phyloP scores from a whole-genome alignment of 2,329 filamentous ascomycete genomes.

The Achaetomium macrosporum region DNA sequence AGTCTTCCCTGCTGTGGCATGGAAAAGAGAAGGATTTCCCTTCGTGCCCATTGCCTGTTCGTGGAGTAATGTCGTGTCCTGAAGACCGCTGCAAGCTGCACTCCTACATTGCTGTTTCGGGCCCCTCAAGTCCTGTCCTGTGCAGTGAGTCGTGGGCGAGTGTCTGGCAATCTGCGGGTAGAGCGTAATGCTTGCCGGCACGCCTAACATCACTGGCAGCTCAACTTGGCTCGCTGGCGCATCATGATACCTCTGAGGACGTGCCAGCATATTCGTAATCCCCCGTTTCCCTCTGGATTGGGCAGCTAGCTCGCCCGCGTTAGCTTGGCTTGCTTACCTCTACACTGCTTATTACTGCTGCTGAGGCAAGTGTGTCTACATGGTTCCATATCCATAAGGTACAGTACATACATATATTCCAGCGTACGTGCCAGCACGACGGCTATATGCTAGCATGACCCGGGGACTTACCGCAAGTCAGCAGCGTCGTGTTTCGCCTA shows the following conservation, averaged over 20 bases:
- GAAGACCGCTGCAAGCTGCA: neutral
- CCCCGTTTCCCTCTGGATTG: neutral
- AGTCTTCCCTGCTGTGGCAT: neutral
- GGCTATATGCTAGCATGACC: neutral
- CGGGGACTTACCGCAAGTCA: neutral
- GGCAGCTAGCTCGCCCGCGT: neutral
- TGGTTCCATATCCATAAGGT: slow-evolving; percentile 1
- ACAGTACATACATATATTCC: neutral
- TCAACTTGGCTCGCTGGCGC: neutral
- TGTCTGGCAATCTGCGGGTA: too few relatives aligned
- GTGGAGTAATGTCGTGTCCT: neutral
- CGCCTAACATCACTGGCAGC: too few relatives aligned
- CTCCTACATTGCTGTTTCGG: neutral
- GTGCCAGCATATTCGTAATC: neutral
- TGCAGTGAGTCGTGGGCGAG: too few relatives aligned
- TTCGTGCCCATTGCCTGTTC: neutral
- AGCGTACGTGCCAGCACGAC: neutral
- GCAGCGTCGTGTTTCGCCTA: neutral
- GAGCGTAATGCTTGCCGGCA: neutral
- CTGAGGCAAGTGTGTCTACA: neutral
- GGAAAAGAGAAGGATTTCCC: neutral
- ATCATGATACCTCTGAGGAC: neutral
- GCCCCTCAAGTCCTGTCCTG: too few relatives aligned
- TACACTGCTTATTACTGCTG: neutral
- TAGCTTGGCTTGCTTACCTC: neutral